phyloP scores from a whole-genome alignment of 805 yeast species.

The Wickerhamomyces rabaulensis region DNA sequence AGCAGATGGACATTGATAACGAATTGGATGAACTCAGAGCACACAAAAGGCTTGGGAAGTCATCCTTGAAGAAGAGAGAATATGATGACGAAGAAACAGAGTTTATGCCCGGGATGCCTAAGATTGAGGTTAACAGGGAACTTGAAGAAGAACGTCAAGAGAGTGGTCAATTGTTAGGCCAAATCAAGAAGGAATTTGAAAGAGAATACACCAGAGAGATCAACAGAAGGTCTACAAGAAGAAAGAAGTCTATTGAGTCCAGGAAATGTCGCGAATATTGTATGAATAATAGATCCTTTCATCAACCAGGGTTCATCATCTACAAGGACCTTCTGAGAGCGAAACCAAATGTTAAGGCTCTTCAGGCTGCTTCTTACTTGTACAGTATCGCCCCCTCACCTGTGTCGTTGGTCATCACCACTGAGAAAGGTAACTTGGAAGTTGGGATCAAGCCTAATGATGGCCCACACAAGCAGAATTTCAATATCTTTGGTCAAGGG shows the following conservation, averaged over 20 bases:
- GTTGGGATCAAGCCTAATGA: conserved; percentile 5
- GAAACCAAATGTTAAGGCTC: conserved; percentile 21
- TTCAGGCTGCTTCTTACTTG: conserved; percentile 35
- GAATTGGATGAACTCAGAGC: not conserved
- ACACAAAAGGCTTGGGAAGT: not conserved
- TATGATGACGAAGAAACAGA: not conserved
- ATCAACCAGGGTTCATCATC: conserved; percentile 35
- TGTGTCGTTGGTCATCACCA: conserved; percentile 10
- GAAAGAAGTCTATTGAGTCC: not conserved
- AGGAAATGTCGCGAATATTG: conserved; percentile 9
- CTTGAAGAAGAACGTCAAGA: not conserved
- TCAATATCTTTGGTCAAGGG: not conserved
- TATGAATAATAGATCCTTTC: conserved; percentile 9
- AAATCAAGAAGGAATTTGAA: not conserved
- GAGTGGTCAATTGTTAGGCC: not conserved
- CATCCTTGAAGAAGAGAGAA: not conserved
- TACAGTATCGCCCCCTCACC: conserved; percentile 29
- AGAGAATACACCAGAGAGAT: not conserved
- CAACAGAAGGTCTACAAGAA: not conserved
- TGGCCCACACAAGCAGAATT: not conserved
- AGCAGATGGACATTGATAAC: not conserved
- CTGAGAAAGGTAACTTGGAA: conserved; percentile 8
- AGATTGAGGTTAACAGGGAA: not conserved
- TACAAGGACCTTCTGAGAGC: conserved; percentile 30
- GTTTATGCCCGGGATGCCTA: not conserved